Conservation (phyloP, 768 basidiomycete species). For the Mycena chlorophos region DNA sequence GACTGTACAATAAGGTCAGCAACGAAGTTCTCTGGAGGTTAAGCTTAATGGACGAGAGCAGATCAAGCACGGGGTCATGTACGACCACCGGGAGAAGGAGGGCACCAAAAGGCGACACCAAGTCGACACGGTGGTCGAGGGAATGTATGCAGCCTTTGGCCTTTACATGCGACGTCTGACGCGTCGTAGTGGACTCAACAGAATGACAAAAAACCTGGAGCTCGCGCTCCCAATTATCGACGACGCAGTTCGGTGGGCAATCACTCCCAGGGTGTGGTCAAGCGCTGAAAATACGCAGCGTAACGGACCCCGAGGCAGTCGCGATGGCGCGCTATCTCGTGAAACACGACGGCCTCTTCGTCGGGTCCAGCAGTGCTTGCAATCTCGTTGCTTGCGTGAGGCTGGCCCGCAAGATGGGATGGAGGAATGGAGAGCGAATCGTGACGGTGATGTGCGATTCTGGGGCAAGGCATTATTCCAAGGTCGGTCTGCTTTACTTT, state of each 20-base stretch:
- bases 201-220: conserved; percentile 88
- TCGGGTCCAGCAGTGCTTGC: conserved; percentile 95
- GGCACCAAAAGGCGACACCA: conserved; percentile 92
- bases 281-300: conserved; percentile 43
- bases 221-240: conserved; percentile 82
- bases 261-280: neutral
- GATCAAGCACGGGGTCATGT: conserved; percentile 95
- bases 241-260: conserved; percentile 77
- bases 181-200: conserved; percentile 78
- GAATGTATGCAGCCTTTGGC: conserved; percentile 53
- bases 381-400: conserved; percentile 93
- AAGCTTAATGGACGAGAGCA: conserved; percentile 24
- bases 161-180: neutral
- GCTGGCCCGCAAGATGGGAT: conserved; percentile 67
- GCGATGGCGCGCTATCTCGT: conserved; percentile 95
- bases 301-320: conserved; percentile 92
- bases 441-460: conserved; percentile 94
- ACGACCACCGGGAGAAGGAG: conserved; percentile 87
- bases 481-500: conserved; percentile 48
- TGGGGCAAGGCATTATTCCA: conserved; percentile 89
- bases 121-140: conserved; percentile 95
- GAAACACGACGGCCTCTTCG: conserved; percentile 85
- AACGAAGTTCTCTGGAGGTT: neutral
- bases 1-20: conserved; percentile 86
- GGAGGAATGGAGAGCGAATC: conserved; percentile 66